Conservation (phyloP, 768 basidiomycete species). For the Lactarius vividus region DNA sequence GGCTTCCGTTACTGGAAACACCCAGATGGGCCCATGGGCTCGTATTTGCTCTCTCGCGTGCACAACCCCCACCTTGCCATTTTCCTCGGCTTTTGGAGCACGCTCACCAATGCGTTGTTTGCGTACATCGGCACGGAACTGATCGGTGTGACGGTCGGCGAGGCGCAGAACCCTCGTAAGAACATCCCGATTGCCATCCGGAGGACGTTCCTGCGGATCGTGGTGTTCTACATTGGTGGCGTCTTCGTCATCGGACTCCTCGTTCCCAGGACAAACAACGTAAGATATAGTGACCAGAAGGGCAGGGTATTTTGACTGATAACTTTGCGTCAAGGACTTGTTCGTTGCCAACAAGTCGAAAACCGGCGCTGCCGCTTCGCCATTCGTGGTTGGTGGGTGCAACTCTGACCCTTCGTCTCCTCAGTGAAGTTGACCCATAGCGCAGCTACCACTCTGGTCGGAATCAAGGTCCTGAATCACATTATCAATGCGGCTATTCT, state of each 20-base stretch:
- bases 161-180: conserved; percentile 69
- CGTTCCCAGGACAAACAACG: conserved; percentile 57
- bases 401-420: background rate
- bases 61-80: conserved; percentile 48
- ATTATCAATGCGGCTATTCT: conserved; percentile 65
- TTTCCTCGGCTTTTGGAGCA: conserved; percentile 72
- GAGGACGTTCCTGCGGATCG: conserved; percentile 58
- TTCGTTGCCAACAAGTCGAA: conserved; percentile 42
- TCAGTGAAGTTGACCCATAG: background rate
- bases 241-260: conserved; percentile 72
- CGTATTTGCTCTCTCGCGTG: conserved; percentile 48
- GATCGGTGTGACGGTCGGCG: conserved; percentile 59
- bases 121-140: conserved; percentile 73
- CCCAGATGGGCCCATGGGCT: conserved; percentile 57
- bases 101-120: conserved; percentile 67
- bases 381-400: conserved; percentile 53
- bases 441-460: conserved; percentile 43
- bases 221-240: conserved; percentile 65
- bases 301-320: background rate
- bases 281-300: conserved; percentile 29
- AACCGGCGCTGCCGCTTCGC: conserved; percentile 56
- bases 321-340: conserved; percentile 30
- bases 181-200: conserved; percentile 72
- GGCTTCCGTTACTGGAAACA: conserved; percentile 44
- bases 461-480: conserved; percentile 58